Evolutionary conservation across 108 stramenopile genomes (phyloP), one percentile per base, ranked within the genome.

Genomic region (Licmophora abbreviata): DNA sequence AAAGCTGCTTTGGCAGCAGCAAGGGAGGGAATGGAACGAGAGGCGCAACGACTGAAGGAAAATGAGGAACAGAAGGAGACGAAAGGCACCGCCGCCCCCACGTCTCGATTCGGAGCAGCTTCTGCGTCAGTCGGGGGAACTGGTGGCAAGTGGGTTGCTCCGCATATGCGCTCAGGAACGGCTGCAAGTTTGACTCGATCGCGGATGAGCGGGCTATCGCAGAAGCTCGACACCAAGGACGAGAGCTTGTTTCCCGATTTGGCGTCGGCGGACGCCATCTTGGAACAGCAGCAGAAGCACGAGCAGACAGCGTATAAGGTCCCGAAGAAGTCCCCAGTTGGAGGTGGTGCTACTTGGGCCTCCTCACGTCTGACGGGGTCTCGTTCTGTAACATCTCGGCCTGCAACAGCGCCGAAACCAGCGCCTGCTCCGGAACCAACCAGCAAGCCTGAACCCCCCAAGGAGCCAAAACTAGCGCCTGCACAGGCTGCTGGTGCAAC

Each of bases 211-310:
- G 38, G 48, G 22, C 15, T 17, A 29, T 20, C 37, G 1, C 60
- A 68, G 56, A 59, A 75, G 31, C 44, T 85, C 7, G 79, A 89
- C 45, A 66, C 63, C 22, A 43, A 76, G 30, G 76, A 81, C 48
- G 85, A 92, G 56, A 71, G 83, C 32, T 55, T 88, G 3, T 92
- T 92, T 44, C 90, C 90, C 9, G 90, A 92, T 56, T 56, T 92
- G 56, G 85, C 85, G 6, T 65, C 75, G 9, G 85, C 90, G 8
- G 85, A 81, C 45, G 72, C 68, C 46, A 83, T 92, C 56, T 56
- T 92, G 50, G 82, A 85, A 54, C 68, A 81, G 61, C 74, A 85
- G 51, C 59, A 73, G n/a, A 66, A 61, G 42, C 59, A 61, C 24
- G 63, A 67, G 36, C 48, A 48, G 9, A 60, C 50, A 34, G 38